Conservation (phyloP, 1,284 basidiomycete genomes). For the Albatrellus sp. region DNA sequence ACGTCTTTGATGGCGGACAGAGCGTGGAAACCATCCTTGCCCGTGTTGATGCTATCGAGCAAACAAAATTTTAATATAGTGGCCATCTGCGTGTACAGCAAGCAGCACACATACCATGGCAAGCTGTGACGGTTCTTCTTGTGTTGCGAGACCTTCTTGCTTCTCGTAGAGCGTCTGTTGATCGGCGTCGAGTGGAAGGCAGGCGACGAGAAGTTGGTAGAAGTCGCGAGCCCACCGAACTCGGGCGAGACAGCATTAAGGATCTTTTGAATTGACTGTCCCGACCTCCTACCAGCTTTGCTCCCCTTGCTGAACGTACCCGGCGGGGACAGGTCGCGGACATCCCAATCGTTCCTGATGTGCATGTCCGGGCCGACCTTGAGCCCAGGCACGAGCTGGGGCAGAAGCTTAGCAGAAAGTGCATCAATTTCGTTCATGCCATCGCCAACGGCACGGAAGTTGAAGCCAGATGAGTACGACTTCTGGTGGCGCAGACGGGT, state of each 20-base stretch:
- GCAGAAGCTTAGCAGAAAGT: conserved; percentile 51
- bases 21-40: conserved; percentile 41
- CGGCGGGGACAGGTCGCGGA: conserved; percentile 23
- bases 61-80: conserved; percentile 1
- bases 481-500: conserved; percentile 38
- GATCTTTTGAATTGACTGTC: conserved; percentile 8
- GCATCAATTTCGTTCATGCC: conserved; percentile 56
- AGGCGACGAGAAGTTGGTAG: conserved; percentile 38
- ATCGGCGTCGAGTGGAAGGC: conserved; percentile 48
- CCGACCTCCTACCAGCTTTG: conserved; percentile 20
- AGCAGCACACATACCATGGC: conserved; percentile 33
- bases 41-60: conserved; percentile 44
- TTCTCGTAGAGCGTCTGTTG: conserved; percentile 16
- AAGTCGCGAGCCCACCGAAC: conserved; percentile 24
- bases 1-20: conserved; percentile 38
- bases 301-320: conserved; percentile 23
- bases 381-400: conserved; percentile 56
- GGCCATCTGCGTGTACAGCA: not conserved
- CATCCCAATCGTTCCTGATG: conserved; percentile 31
- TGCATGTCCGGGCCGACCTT: conserved; percentile 41
- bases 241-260: conserved; percentile 15
- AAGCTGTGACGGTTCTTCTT: conserved; percentile 50
- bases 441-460: conserved; percentile 38
- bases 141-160: conserved; percentile 36
- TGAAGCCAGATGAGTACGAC: conserved; percentile 45